These are phyloP conservation scores for Suillus luteus DNA, from an alignment of 768 basidiomycete species.

Conservation along the genomic window DNA sequence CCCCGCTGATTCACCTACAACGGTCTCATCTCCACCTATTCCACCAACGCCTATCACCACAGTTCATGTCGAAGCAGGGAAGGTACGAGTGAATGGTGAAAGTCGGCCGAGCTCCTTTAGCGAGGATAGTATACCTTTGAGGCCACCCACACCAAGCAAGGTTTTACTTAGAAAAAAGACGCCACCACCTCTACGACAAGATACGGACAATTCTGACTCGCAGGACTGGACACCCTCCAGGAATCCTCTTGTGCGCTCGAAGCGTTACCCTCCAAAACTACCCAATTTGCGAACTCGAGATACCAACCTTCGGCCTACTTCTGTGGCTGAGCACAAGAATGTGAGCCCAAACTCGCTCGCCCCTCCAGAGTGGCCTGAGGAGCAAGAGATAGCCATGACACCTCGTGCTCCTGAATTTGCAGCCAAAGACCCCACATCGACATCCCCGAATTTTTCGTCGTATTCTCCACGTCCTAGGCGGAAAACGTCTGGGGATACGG, in stretches of 20 bases:
- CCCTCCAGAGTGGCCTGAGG: constrained; percentile 54
- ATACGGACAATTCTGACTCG: constrained; percentile 53
- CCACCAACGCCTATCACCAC: constrained; percentile 41
- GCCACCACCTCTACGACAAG: constrained; percentile 27
- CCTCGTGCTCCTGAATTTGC: constrained; percentile 59
- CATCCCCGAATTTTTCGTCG: constrained; percentile 30
- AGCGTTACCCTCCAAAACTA: constrained; percentile 49
- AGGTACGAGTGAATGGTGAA: constrained; percentile 34
- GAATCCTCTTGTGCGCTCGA: constrained; percentile 52
- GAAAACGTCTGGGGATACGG: constrained; percentile 30
- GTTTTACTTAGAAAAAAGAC: constrained; percentile 42
- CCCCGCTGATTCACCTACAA: constrained; percentile 41
- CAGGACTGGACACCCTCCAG: constrained; percentile 35
- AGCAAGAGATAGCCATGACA: constrained; percentile 54
- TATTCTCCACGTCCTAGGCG: constrained; percentile 26
- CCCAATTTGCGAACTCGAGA: constrained; percentile 50
- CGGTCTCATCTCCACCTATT: constrained; percentile 40
- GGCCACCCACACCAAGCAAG: constrained; percentile 29
- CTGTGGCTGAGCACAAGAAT: constrained; percentile 36
- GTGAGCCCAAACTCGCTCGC: constrained; percentile 47
- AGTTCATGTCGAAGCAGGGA: constrained; percentile 19
- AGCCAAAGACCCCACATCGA: constrained; percentile 28
- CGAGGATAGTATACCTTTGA: constrained; percentile 27
- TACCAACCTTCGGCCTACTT: constrained; percentile 19
- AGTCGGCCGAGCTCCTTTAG: constrained; percentile 32